These are phyloP conservation scores for Quercus lobata DNA, from an alignment of 331 rosid genomes.

Conservation along the genomic window DNA sequence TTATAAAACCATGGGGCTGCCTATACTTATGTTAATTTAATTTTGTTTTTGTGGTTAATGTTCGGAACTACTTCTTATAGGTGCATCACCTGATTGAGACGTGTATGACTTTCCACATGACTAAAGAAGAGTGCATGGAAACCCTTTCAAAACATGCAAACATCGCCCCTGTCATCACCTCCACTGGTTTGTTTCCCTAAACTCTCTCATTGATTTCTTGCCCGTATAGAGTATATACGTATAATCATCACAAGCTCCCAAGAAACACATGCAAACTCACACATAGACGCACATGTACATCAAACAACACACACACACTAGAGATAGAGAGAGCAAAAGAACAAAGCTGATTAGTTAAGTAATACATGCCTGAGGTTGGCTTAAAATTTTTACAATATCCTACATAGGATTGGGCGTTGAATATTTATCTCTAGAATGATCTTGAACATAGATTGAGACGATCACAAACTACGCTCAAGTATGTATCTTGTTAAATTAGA, in stretches of 20 bases:
- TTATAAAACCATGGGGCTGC: too few relatives aligned
- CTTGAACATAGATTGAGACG: too few relatives aligned
- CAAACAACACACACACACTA: not conserved
- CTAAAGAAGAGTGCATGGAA: constrained; percentile 84
- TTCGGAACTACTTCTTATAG: constrained; percentile 21
- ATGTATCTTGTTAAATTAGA: too few relatives aligned
- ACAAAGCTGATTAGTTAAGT: not conserved
- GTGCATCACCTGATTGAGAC: constrained; percentile 89
- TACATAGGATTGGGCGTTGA: not conserved
- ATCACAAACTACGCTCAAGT: too few relatives aligned
- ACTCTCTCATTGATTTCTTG: not conserved
- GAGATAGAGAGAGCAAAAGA: not conserved
- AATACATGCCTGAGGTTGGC: not conserved
- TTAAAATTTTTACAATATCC: not conserved
- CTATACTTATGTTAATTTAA: not conserved
- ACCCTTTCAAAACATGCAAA: constrained; percentile 84
- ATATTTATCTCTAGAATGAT: too few relatives aligned
- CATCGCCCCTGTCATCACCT: constrained; percentile 69
- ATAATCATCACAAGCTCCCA: too few relatives aligned
- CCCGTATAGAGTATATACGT: not conserved
- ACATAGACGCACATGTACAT: not conserved
- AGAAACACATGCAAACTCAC: not conserved
- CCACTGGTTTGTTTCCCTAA: constrained; percentile 54
- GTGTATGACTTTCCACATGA: constrained; percentile 78
- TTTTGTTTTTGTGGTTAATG: not conserved